A percentile compares a stretch with the other conserved stretches of the same genome.
Evolutionary conservation across 1,139 yeast genomes (phyloP).

Genomic region (Sugiyamaella castrensis): DNA sequence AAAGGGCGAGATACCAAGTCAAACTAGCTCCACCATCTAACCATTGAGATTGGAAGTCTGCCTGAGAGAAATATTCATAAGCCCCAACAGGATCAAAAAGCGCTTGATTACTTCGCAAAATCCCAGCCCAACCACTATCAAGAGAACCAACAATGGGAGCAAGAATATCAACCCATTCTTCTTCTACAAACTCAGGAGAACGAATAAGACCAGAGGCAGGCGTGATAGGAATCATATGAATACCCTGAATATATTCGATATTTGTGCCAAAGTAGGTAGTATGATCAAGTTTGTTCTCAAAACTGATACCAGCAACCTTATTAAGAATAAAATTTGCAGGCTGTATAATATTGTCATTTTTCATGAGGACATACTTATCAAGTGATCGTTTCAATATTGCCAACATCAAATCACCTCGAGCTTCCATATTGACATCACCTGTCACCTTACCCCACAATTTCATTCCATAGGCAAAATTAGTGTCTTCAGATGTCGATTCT

Average conservation of each 20-base stretch:
- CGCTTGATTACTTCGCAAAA: slow-evolving; percentile 75
- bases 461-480: slow-evolving; percentile 78
- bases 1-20: slow-evolving; percentile 83
- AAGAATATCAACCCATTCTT: slow-evolving; percentile 73
- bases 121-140: slow-evolving; percentile 85
- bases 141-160: slow-evolving; percentile 51
- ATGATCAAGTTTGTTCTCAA: slow-evolving; percentile 87
- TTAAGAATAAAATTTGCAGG: slow-evolving; percentile 58
- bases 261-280: slow-evolving; percentile 84
- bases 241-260: slow-evolving; percentile 85
- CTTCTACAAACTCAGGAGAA: slow-evolving; percentile 60
- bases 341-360: slow-evolving; percentile 55
- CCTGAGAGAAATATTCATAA: slow-evolving; percentile 62
- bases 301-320: slow-evolving; percentile 69
- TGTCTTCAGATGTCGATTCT: slow-evolving; percentile 79
- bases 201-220: slow-evolving; percentile 80
- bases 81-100: slow-evolving; percentile 64
- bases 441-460: slow-evolving; percentile 73
- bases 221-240: slow-evolving; percentile 89
- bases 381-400: slow-evolving; percentile 61
- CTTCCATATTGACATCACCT: slow-evolving; percentile 71
- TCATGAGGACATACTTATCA: slow-evolving; percentile 58
- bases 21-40: slow-evolving; percentile 87
- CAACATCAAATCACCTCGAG: slow-evolving; percentile 74
- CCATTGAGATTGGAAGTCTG: slow-evolving; percentile 46